phyloP scores from a whole-genome alignment of 2,329 filamentous ascomycete species.

The Aspergillus hortae region DNA sequence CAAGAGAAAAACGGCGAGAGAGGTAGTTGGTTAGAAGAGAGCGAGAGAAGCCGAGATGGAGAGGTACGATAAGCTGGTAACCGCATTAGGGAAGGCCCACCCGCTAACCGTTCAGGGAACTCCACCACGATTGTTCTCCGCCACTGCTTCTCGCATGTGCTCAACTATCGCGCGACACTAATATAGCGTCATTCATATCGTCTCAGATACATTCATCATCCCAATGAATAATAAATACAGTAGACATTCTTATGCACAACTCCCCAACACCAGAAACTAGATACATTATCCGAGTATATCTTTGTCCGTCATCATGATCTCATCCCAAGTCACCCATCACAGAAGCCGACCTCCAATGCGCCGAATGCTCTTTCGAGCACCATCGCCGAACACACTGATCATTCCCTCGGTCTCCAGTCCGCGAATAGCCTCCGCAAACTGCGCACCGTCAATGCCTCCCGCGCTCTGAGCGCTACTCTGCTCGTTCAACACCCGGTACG shows the following conservation, averaged over 20 bases:
- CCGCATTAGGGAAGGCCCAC: not conserved
- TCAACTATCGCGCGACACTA: not conserved
- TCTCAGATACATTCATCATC: not conserved
- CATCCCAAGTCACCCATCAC: constrained; percentile 11
- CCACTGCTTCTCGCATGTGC: no score
- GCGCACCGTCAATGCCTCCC: constrained; percentile 62
- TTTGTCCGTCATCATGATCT: constrained; percentile 28
- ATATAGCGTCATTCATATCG: not conserved
- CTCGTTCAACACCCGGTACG: constrained; percentile 69
- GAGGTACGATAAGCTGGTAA: not conserved
- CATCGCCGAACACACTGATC: constrained; percentile 78
- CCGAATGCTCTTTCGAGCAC: constrained; percentile 75
- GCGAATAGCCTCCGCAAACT: constrained; percentile 80
- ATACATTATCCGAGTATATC: not conserved
- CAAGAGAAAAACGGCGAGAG: not conserved
- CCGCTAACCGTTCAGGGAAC: no score
- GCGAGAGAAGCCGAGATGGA: not conserved
- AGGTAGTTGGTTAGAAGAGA: not conserved
- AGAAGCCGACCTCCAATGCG: constrained; percentile 57
- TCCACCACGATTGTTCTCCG: no score
- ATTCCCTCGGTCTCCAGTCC: constrained; percentile 79
- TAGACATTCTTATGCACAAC: not conserved
- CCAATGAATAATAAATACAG: not conserved
- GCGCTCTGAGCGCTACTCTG: constrained; percentile 52
- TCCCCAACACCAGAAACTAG: not conserved